Percentiles rank a stretch among this genome's conserved stretches.
phyloP scores from a whole-genome alignment of 1,284 basidiomycete genomes.

The Hemileia vastatrix region DNA sequence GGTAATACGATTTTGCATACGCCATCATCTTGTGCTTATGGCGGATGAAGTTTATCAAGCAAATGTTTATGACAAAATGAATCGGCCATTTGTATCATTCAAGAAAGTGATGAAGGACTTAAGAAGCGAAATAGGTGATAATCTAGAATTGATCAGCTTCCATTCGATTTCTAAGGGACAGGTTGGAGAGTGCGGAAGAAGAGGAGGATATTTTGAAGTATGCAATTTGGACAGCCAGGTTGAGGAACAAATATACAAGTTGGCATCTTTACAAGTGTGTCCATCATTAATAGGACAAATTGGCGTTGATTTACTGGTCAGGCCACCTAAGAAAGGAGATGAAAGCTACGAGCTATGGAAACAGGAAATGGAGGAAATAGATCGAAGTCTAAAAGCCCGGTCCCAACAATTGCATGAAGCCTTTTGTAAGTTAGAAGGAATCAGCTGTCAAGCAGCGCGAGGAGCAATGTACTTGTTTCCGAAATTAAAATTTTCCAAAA shows the following conservation, averaged over 20 bases:
- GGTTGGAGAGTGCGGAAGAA: conserved; percentile 80
- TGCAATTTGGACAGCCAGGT: conserved; percentile 67
- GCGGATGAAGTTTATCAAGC: conserved; percentile 93
- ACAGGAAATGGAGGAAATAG: conserved; percentile 67
- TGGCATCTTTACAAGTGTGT: conserved; percentile 79
- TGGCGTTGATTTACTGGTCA: conserved; percentile 80
- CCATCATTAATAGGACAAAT: conserved; percentile 80
- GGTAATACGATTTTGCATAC: conserved; percentile 70
- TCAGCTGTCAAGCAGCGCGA: conserved; percentile 74
- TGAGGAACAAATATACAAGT: conserved; percentile 81
- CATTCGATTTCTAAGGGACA: conserved; percentile 94
- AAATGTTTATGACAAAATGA: conserved; percentile 63
- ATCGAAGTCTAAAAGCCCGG: conserved; percentile 61
- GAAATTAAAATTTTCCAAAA: conserved; percentile 58
- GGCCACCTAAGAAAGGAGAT: conserved; percentile 65
- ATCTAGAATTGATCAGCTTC: conserved; percentile 70
- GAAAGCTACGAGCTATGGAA: conserved; percentile 68
- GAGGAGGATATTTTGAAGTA: conserved; percentile 88
- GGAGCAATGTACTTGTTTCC: conserved; percentile 86
- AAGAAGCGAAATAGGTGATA: too few relatives aligned
- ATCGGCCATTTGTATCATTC: conserved; percentile 77
- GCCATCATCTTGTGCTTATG: conserved; percentile 72
- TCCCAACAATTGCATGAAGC: conserved; percentile 63
- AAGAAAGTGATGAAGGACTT: conserved; percentile 79
- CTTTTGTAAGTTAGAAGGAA: conserved; percentile 66